Percentiles rank a stretch among this genome's conserved stretches.
Evolutionary conservation across 208 protist species (phyloP).

Genomic region (Trypanosomatidae sp.): DNA sequence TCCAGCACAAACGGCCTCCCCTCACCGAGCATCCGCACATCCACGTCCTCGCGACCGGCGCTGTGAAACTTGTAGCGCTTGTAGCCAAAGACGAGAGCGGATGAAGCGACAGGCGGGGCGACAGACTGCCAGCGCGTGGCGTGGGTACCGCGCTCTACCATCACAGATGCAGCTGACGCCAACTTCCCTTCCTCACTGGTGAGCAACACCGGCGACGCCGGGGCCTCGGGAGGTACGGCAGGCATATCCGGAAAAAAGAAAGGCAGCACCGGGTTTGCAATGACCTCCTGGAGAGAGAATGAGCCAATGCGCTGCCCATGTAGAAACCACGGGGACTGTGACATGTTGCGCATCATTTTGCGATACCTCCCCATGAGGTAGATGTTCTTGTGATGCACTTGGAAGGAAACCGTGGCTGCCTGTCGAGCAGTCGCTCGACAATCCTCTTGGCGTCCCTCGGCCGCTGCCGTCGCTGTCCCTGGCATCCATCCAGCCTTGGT

Average conservation of each 20-base stretch:
- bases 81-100: slow-evolving; percentile 60
- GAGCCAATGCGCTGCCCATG: slow-evolving; percentile 71
- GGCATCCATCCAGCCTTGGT: slow-evolving; percentile 36
- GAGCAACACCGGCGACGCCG: slow-evolving; percentile 5
- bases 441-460: background rate
- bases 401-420: slow-evolving; percentile 42
- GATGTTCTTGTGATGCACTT: slow-evolving; percentile 72
- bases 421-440: slow-evolving; percentile 18
- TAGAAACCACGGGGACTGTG: slow-evolving; percentile 89
- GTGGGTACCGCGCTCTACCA: slow-evolving; percentile 26
- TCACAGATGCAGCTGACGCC: background rate
- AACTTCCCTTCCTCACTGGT: background rate
- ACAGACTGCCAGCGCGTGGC: slow-evolving; percentile 35
- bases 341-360: slow-evolving; percentile 84
- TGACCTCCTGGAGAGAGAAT: slow-evolving; percentile 86
- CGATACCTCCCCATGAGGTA: slow-evolving; percentile 85
- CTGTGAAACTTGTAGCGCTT: slow-evolving; percentile 92
- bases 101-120: slow-evolving; percentile 26
- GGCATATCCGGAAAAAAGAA: slow-evolving; percentile 82
- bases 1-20: slow-evolving; percentile 94
- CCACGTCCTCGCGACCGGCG: slow-evolving; percentile 94
- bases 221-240: slow-evolving; percentile 19
- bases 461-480: background rate
- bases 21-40: slow-evolving; percentile 95
- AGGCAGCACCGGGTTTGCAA: slow-evolving; percentile 71